These are phyloP conservation scores for Colletotrichum truncatum DNA, from an alignment of 2,329 filamentous ascomycete genomes.

Conservation along the genomic window DNA sequence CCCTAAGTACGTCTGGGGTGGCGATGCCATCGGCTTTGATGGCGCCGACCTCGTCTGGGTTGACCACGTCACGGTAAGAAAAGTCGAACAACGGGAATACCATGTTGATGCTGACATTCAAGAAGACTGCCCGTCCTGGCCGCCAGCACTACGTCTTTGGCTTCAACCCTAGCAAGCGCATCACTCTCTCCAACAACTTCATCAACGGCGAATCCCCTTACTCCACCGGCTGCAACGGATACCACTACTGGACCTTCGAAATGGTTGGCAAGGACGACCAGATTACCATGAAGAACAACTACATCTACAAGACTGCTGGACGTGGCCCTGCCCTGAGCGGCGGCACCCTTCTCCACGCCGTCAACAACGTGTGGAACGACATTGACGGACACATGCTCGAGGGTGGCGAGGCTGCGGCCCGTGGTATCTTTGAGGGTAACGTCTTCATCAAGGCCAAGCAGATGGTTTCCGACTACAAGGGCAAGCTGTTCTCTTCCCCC, in stretches of 20 bases:
- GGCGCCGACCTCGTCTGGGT: constrained; percentile 26
- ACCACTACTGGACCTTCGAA: constrained; percentile 24
- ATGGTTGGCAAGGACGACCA: constrained; percentile 16
- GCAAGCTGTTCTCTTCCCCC: constrained; percentile 36
- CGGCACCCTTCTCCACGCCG: constrained; percentile 39
- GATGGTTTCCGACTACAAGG: constrained; percentile 34
- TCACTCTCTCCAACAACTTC: constrained; percentile 29
- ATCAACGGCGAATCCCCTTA: constrained; percentile 18
- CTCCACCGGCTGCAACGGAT: constrained; percentile 23
- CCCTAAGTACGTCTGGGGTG: constrained; percentile 25
- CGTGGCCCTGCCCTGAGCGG: constrained; percentile 38
- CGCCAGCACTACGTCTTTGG: constrained; percentile 27
- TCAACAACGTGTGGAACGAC: constrained; percentile 40
- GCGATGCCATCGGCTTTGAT: constrained; percentile 19
- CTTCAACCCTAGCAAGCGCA: constrained; percentile 26
- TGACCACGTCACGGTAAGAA: constrained; percentile 25
- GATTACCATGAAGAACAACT: constrained; percentile 33
- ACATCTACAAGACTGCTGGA: constrained; percentile 35
- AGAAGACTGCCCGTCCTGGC: constrained; percentile 17
- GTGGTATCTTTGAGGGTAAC: constrained; percentile 38
- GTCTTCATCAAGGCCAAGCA: constrained; percentile 35
- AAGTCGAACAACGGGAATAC: too few relatives aligned
- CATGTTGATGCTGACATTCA: neutral
- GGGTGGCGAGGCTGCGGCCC: constrained; percentile 32
- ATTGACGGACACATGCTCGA: constrained; percentile 39